Base-by-base conservation (phyloP, 1,139 yeast genomes). In the Yamadazyma epiphylla region DNA sequence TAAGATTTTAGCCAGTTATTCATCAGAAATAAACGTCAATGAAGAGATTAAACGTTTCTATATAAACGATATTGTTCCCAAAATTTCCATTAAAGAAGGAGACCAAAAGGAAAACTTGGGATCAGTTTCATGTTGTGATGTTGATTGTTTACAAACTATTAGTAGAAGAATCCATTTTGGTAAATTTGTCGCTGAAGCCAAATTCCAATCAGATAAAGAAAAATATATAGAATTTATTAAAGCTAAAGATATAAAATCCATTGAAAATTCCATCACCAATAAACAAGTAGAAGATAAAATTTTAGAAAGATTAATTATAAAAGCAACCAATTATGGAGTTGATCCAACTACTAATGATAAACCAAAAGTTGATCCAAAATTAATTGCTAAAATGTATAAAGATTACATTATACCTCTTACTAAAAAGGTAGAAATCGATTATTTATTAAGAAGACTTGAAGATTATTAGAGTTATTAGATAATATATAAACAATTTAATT, bases 101-200 rank as follows among this genome's bases (percentile, higher is more conserved):
- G 94, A 86, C 36, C 95, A 87, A 35, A 64, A 70, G 29, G 96
- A 89, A 51, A 91, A 89, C 55, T 69, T 78, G 39, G 98, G 98
- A 0, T 82, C 94, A 15, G 87, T 94, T 25, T 82, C 95, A 2
- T 65, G 78, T 23, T 70, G 87, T 43, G 98, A 91, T 52, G 83
- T 91, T 37, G 95, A 84, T 43, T 77, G 85, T 44, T 68, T 91
- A 41, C 96, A 89, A 55, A 80, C 95, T 4, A 62, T 91, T 28
- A 84, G 95, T n/a, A 72, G 98, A 48, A 74, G 98, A 52, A 87
- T 91, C 43, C 98, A 91, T 60, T 91, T 91, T 59, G 98, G 97
- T 30, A 86, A 84, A 58, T 91, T 91, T 64, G 98, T 91, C 5
- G 98, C 98, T 5, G 98, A 91, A 54, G 83, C 95, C 25, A 91